Evolutionary conservation across 495 filamentous ascomycete species (phyloP).

Genomic region (Penicillium roqueforti): DNA sequence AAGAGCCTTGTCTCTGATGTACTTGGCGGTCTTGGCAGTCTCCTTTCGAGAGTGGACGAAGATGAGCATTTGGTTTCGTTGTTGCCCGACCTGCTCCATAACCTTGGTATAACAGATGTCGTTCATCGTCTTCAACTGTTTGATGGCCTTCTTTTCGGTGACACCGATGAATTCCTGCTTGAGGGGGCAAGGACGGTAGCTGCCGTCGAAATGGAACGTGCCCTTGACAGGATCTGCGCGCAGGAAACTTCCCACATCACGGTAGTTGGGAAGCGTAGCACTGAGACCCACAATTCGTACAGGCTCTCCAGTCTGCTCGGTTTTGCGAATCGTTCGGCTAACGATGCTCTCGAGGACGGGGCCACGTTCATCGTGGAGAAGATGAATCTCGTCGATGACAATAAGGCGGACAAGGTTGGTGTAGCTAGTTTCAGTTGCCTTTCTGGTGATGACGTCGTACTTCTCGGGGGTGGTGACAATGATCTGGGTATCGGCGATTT

Average conservation of each 20-base stretch:
- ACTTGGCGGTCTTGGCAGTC: slow-evolving; percentile 94
- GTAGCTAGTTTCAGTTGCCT: slow-evolving; percentile 94
- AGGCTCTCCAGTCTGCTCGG: slow-evolving; percentile 87
- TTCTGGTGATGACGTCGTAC: slow-evolving; percentile 98
- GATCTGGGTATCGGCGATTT: slow-evolving; percentile 95
- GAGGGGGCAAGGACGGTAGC: slow-evolving; percentile 87
- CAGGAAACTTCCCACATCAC: slow-evolving; percentile 93
- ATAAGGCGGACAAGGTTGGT: slow-evolving; percentile 93
- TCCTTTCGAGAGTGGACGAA: slow-evolving; percentile 98
- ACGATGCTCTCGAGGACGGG: slow-evolving; percentile 97
- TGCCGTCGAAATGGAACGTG: slow-evolving; percentile 94
- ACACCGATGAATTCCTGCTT: slow-evolving; percentile 97
- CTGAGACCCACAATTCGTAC: slow-evolving; percentile 90
- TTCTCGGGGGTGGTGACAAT: slow-evolving; percentile 99
- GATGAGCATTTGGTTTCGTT: slow-evolving; percentile 94
- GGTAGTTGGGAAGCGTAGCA: slow-evolving; percentile 94
- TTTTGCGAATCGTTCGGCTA: slow-evolving; percentile 84
- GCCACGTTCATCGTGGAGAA: slow-evolving; percentile 95
- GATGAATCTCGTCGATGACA: slow-evolving; percentile 96
- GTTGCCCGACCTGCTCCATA: slow-evolving; percentile 87
- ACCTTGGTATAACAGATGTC: slow-evolving; percentile 98
- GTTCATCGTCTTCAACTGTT: slow-evolving; percentile 99
- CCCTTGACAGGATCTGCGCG: slow-evolving; percentile 82
- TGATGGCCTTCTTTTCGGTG: slow-evolving; percentile 97
- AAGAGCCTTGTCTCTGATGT: slow-evolving; percentile 90